These are phyloP conservation scores for Dispira parvispora DNA, from an alignment of 192 early-diverging fungal genomes.

Conservation along the genomic window DNA sequence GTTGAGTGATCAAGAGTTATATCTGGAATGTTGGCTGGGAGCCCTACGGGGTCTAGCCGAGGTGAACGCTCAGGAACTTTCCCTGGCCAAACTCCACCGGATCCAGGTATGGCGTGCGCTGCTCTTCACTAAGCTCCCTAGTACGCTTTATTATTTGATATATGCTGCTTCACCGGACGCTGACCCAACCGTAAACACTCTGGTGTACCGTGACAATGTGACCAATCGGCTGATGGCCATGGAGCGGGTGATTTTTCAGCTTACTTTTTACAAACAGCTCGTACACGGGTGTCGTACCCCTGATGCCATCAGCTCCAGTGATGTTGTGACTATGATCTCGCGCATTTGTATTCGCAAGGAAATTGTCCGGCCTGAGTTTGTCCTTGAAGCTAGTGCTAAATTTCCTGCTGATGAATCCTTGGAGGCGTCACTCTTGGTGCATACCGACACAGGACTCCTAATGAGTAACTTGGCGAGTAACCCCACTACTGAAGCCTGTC, in stretches of 20 bases:
- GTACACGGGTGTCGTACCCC: background rate
- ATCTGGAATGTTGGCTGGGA: background rate
- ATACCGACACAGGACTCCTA: background rate
- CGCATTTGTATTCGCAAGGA: background rate
- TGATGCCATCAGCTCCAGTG: background rate
- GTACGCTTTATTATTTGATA: background rate
- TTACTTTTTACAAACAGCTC: background rate
- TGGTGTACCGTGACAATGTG: conserved; percentile 5
- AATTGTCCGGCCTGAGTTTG: conserved; percentile 7
- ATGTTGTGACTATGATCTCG: background rate
- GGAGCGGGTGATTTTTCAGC: conserved; percentile 6
- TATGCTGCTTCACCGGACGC: background rate
- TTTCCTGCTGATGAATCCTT: conserved; percentile 5
- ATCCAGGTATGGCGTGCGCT: conserved; percentile 10
- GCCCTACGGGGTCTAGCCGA: conserved; percentile 4
- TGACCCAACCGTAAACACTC: background rate
- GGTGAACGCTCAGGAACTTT: background rate
- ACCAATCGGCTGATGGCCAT: background rate
- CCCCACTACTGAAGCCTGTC: background rate
- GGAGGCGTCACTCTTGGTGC: conserved; percentile 1
- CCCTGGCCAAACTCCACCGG: conserved; percentile 6
- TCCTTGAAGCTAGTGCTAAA: background rate
- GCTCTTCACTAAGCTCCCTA: conserved; percentile 8
- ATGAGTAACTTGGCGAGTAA: background rate
- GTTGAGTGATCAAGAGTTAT: background rate